Evolutionary conservation across 2,329 filamentous ascomycete species (phyloP).

Genomic region (Calonectria multiphialidica): DNA sequence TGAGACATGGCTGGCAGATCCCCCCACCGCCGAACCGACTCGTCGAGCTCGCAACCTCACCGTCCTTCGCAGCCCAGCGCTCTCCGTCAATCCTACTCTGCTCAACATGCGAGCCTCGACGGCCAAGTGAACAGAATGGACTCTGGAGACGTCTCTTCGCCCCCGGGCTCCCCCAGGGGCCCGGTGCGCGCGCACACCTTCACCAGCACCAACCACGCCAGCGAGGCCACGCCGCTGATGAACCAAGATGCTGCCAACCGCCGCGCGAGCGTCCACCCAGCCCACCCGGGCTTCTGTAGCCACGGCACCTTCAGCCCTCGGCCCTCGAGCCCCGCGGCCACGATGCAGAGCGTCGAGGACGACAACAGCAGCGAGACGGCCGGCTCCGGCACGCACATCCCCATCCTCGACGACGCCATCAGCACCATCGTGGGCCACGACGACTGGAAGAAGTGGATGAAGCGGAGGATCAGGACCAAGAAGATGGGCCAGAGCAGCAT

Average conservation of each 20-base stretch:
- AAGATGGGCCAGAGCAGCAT: constrained; percentile 80
- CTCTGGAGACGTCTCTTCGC: constrained; percentile 29
- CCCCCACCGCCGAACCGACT: constrained; percentile 45
- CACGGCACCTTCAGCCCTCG: constrained; percentile 84
- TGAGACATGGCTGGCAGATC: constrained; percentile 43
- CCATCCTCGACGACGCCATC: constrained; percentile 54
- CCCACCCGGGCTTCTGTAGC: constrained; percentile 67
- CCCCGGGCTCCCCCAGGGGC: constrained; percentile 35
- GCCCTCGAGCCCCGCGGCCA: constrained; percentile 62
- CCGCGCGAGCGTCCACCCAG: constrained; percentile 41
- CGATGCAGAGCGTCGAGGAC: constrained; percentile 44
- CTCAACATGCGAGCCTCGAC: constrained; percentile 37
- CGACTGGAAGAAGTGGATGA: constrained; percentile 64
- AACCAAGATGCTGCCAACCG: constrained; percentile 39
- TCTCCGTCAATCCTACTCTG: constrained; percentile 59
- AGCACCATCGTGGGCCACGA: constrained; percentile 53
- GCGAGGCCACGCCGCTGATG: constrained; percentile 67
- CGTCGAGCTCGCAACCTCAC: constrained; percentile 48
- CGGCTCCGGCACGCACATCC: constrained; percentile 48
- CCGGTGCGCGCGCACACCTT: constrained; percentile 34
- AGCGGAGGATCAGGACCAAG: constrained; percentile 66
- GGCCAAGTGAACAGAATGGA: constrained; percentile 23
- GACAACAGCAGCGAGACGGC: constrained; percentile 49
- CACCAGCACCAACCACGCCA: constrained; percentile 30
- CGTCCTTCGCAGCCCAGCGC: constrained; percentile 58